Evolutionary conservation across 2,329 filamentous ascomycete genomes (phyloP).

Genomic region (Colletotrichum australisinense): DNA sequence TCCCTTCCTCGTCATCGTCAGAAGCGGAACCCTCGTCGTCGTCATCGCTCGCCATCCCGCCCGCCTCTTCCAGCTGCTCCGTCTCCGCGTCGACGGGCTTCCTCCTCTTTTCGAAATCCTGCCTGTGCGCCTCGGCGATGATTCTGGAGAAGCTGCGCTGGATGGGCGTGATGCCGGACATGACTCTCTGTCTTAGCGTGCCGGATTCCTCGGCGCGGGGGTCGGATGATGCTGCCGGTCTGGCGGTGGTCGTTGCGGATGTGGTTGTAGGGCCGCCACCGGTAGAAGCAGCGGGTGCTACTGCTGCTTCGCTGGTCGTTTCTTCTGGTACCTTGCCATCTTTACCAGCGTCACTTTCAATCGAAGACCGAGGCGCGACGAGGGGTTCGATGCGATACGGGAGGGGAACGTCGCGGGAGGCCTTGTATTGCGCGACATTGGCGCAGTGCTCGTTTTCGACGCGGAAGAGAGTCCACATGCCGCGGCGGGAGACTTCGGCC

Average conservation of each 20-base stretch:
- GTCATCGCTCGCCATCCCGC: slow-evolving; percentile 40
- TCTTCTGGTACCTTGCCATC: slow-evolving; percentile 18
- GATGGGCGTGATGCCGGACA: slow-evolving; percentile 36
- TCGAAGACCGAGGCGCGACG: slow-evolving; percentile 46
- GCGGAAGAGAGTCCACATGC: slow-evolving; percentile 91
- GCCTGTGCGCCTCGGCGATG: slow-evolving; percentile 85
- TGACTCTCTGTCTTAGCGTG: slow-evolving; percentile 41
- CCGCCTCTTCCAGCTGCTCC: slow-evolving; percentile 39
- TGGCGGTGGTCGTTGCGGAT: slow-evolving; percentile 11
- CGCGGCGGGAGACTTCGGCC: slow-evolving; percentile 84
- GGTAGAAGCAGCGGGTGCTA: background rate
- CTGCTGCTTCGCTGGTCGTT: slow-evolving; percentile 23
- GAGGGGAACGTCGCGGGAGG: slow-evolving; percentile 86
- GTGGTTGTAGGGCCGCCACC: background rate
- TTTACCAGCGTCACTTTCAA: background rate
- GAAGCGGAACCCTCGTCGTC: slow-evolving; percentile 40
- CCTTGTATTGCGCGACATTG: slow-evolving; percentile 91
- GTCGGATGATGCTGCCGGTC: slow-evolving; percentile 22
- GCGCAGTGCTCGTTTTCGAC: slow-evolving; percentile 98
- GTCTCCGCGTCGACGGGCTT: slow-evolving; percentile 42
- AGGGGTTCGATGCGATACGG: slow-evolving; percentile 76
- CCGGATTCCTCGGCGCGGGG: slow-evolving; percentile 38
- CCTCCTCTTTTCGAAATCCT: slow-evolving; percentile 90
- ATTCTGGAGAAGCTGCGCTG: slow-evolving; percentile 65
- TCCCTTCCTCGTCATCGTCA: slow-evolving; percentile 49